phyloP scores from a whole-genome alignment of 345 rosid genomes.

The Salix dunnii region DNA sequence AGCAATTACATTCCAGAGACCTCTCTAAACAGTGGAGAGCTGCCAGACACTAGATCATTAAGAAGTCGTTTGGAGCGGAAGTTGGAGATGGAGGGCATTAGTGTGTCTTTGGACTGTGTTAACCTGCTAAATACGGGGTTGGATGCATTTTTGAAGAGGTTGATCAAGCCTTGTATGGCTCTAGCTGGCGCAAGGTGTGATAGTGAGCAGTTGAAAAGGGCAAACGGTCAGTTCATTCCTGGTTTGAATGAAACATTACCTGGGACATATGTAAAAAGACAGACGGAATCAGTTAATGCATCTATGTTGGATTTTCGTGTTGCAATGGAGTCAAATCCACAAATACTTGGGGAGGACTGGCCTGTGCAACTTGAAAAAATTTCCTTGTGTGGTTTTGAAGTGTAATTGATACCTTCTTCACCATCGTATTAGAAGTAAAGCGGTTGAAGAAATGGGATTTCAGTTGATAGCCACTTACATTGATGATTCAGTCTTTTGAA shows the following conservation, averaged over 20 bases:
- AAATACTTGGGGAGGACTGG: constrained; percentile 71
- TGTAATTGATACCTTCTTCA: constrained; percentile 21
- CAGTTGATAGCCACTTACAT: neutral
- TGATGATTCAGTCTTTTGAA: constrained; percentile 12
- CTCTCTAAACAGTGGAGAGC: constrained; percentile 55
- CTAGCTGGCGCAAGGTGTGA: constrained; percentile 51
- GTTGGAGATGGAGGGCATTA: constrained; percentile 59
- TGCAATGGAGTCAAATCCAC: constrained; percentile 64
- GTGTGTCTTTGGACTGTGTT: constrained; percentile 52
- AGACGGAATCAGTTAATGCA: constrained; percentile 26
- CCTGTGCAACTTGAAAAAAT: constrained; percentile 64
- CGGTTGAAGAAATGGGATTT: constrained; percentile 4
- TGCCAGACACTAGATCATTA: constrained; percentile 77
- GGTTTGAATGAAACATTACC: constrained; percentile 22
- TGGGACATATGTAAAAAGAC: constrained; percentile 21
- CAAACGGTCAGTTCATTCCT: constrained; percentile 16
- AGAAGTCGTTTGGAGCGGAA: constrained; percentile 58
- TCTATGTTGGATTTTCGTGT: constrained; percentile 57
- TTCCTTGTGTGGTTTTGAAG: constrained; percentile 39
- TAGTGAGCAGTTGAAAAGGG: constrained; percentile 18
- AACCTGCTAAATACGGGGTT: constrained; percentile 67
- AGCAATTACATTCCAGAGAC: constrained; percentile 27
- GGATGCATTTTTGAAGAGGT: constrained; percentile 61
- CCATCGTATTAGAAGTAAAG: constrained; percentile 10
- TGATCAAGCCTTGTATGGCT: constrained; percentile 68